Evolutionary conservation across 1,284 basidiomycete species (phyloP).

Genomic region (Singerocomus rubriflavus): DNA sequence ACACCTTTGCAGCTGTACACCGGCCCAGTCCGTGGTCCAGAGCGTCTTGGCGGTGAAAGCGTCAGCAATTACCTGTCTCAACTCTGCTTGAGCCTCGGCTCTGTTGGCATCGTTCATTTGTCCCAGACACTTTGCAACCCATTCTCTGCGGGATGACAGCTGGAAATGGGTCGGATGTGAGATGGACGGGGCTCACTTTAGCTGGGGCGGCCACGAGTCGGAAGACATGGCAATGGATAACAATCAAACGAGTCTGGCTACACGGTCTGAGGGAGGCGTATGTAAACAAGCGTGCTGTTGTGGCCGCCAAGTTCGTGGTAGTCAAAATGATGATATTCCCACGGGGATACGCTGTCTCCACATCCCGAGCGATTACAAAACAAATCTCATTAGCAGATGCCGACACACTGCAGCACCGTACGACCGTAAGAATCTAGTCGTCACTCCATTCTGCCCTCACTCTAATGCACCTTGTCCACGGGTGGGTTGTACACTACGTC

Average conservation of each 20-base stretch:
- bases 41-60: slow-evolving; percentile 75
- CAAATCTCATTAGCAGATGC: slow-evolving; percentile 26
- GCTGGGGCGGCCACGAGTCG: slow-evolving; percentile 61
- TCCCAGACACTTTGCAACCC: slow-evolving; percentile 79
- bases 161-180: slow-evolving; percentile 1
- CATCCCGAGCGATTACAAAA: neutral
- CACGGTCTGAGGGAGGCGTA: slow-evolving; percentile 1
- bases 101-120: slow-evolving; percentile 78
- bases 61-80: slow-evolving; percentile 85
- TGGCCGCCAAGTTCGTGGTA: neutral
- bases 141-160: slow-evolving; percentile 52
- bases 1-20: slow-evolving; percentile 77
- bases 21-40: slow-evolving; percentile 87
- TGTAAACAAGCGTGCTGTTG: slow-evolving; percentile 5
- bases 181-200: slow-evolving; percentile 44
- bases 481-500: slow-evolving; percentile 53
- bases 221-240: slow-evolving; percentile 45
- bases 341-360: slow-evolving; percentile 8
- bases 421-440: slow-evolving; percentile 27
- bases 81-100: slow-evolving; percentile 72
- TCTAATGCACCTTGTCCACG: slow-evolving; percentile 41
- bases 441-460: slow-evolving; percentile 1
- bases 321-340: slow-evolving; percentile 17
- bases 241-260: neutral
- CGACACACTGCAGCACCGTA: slow-evolving; percentile 18